Evolutionary conservation across 306 rosid species (phyloP).

Genomic region (Neltuma alba): DNA sequence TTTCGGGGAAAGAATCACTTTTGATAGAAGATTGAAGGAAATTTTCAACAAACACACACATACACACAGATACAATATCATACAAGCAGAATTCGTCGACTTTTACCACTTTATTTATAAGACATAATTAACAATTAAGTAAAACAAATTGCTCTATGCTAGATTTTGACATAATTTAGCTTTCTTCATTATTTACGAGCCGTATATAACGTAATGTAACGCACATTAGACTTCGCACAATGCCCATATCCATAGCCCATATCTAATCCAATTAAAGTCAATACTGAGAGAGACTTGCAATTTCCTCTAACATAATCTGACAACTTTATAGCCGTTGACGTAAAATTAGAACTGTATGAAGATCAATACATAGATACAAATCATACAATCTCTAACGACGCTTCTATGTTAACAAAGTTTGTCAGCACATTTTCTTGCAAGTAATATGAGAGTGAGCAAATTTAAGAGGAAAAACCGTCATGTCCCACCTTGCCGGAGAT

Average conservation of each 20-base stretch:
- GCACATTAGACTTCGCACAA: neutral
- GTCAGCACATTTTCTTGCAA: conserved; percentile 39
- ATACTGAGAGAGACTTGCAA: neutral
- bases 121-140: neutral
- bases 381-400: conserved; percentile 35
- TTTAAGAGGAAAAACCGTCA: conserved; percentile 7
- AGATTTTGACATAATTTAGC: neutral
- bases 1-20: too few relatives aligned
- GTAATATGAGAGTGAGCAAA: conserved; percentile 35
- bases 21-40: too few relatives aligned
- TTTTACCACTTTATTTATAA: neutral
- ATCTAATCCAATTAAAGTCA: neutral
- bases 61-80: too few relatives aligned
- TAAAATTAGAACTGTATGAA: conserved; percentile 1
- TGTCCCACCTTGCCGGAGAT: conserved; percentile 62
- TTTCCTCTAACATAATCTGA: neutral
- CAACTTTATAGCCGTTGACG: neutral
- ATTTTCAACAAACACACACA: too few relatives aligned
- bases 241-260: neutral
- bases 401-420: conserved; percentile 43
- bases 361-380: conserved; percentile 13
- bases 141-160: neutral
- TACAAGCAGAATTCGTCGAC: neutral
- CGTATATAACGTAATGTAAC: neutral
- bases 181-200: neutral